phyloP scores from a whole-genome alignment of 2,329 filamentous ascomycete genomes.

The Alternaria atra region DNA sequence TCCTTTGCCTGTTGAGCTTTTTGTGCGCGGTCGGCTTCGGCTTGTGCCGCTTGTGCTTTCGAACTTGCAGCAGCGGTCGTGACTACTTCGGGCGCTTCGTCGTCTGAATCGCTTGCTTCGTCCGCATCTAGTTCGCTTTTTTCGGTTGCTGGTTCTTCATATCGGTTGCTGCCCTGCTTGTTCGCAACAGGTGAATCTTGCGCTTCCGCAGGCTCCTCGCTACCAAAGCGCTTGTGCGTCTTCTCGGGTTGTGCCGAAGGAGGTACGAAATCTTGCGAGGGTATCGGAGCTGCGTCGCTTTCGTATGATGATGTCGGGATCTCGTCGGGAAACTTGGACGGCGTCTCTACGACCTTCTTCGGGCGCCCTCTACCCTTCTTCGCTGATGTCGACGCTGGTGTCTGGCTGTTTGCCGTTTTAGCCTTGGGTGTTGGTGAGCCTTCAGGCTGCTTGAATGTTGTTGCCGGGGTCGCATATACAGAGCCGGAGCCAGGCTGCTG shows the following conservation, averaged over 20 bases:
- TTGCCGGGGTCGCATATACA: constrained; percentile 38
- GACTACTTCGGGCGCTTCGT: constrained; percentile 52
- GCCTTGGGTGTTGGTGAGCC: constrained; percentile 39
- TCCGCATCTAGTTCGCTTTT: constrained; percentile 29
- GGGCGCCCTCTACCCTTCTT: constrained; percentile 28
- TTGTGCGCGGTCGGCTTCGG: constrained; percentile 42
- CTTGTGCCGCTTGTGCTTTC: constrained; percentile 38
- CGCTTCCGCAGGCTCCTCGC: constrained; percentile 41
- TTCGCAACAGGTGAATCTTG: constrained; percentile 12
- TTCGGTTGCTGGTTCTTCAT: constrained; percentile 13
- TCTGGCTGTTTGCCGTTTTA: constrained; percentile 16
- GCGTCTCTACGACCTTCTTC: constrained; percentile 19
- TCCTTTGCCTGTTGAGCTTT: constrained; percentile 41
- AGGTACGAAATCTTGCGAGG: constrained; percentile 24
- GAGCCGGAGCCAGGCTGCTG: constrained; percentile 21
- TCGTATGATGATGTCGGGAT: constrained; percentile 41
- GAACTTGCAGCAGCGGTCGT: constrained; percentile 43
- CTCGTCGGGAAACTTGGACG: constrained; percentile 28
- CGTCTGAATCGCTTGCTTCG: constrained; percentile 46
- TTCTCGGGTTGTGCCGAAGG: constrained; percentile 27
- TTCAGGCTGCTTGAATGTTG: constrained; percentile 28
- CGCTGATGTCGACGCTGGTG: constrained; percentile 24
- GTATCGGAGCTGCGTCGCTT: constrained; percentile 32
- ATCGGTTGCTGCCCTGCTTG: constrained; percentile 25
- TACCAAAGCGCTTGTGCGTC: constrained; percentile 46